Percentiles rank a stretch among this genome's conserved stretches.
phyloP scores from a whole-genome alignment of 202 grass and related monocot genomes.

The Elaeis oleifera region DNA sequence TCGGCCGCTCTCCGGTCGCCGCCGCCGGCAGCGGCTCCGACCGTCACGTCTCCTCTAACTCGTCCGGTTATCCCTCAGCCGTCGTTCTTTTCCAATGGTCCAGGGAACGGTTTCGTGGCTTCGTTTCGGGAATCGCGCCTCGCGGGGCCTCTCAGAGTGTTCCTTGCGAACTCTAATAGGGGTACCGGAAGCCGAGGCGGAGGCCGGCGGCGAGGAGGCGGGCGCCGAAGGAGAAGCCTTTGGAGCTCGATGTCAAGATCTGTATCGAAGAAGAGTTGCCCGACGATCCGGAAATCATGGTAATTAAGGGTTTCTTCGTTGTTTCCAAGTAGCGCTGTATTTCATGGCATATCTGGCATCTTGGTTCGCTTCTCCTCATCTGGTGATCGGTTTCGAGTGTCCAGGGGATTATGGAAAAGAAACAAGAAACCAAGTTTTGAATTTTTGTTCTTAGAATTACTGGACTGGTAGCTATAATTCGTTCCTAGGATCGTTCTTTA shows the following conservation, averaged over 20 bases:
- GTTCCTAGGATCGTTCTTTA: too few species aligned
- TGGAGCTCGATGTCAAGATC: conserved; percentile 61
- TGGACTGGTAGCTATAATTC: too few species aligned
- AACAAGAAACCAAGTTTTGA: too few species aligned
- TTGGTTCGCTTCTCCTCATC: too few species aligned
- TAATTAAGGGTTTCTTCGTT: background rate
- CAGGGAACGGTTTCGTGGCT: conserved; percentile 2
- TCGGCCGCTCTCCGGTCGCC: conserved; percentile 9
- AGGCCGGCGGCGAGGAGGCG: conserved; percentile 1
- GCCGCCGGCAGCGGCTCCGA: background rate
- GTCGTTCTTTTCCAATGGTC: background rate
- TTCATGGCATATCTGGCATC: too few species aligned
- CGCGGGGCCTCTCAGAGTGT: background rate
- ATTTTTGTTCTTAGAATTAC: too few species aligned
- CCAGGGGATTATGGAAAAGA: too few species aligned
- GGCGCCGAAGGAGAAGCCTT: conserved; percentile 26
- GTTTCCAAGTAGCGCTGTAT: too few species aligned
- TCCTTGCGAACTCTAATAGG: conserved; percentile 11
- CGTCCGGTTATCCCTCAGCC: background rate
- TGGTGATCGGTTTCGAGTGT: too few species aligned
- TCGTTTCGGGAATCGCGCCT: conserved; percentile 17
- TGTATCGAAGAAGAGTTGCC: conserved; percentile 73
- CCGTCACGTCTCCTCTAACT: background rate
- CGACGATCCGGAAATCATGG: conserved; percentile 51
- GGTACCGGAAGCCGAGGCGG: conserved; percentile 10